Evolutionary conservation across 371 early-diverging fungal species (phyloP).

Genomic region (Mortierella sp.): DNA sequence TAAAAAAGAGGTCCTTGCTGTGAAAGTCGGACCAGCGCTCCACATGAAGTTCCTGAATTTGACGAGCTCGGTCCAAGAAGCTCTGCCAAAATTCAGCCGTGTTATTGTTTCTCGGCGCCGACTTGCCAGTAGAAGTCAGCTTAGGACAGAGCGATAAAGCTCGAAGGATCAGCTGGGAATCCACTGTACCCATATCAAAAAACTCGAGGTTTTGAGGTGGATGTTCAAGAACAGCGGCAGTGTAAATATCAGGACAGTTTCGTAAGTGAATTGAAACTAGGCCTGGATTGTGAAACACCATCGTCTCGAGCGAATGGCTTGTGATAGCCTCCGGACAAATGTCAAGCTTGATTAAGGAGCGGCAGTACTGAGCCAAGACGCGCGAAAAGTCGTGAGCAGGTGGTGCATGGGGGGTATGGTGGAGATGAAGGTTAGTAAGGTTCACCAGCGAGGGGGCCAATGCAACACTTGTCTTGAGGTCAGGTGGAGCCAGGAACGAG

Average conservation of each 20-base stretch:
- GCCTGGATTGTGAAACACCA: conserved; percentile 39
- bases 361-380: conserved; percentile 50
- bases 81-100: conserved; percentile 52
- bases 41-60: conserved; percentile 55
- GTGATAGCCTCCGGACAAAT: conserved; percentile 47
- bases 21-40: conserved; percentile 57
- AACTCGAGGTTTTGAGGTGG: conserved; percentile 50
- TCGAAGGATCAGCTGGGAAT: conserved; percentile 48
- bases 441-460: conserved; percentile 44
- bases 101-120: conserved; percentile 46
- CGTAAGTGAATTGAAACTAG: conserved; percentile 46
- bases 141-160: conserved; percentile 48
- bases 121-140: conserved; percentile 54
- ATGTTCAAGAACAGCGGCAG: conserved; percentile 42
- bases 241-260: conserved; percentile 46
- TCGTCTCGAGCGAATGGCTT: conserved; percentile 19
- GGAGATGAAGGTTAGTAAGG: conserved; percentile 48
- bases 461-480: conserved; percentile 46
- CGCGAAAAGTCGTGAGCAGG: conserved; percentile 45
- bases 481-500: conserved; percentile 52
- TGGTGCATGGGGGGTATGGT: conserved; percentile 40
- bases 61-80: conserved; percentile 52
- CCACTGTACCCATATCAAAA: conserved; percentile 56
- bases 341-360: conserved; percentile 35
- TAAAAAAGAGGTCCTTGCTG: conserved; percentile 55